Conservation (phyloP, 2,329 filamentous ascomycete species). For the Aspergillus hortae region DNA sequence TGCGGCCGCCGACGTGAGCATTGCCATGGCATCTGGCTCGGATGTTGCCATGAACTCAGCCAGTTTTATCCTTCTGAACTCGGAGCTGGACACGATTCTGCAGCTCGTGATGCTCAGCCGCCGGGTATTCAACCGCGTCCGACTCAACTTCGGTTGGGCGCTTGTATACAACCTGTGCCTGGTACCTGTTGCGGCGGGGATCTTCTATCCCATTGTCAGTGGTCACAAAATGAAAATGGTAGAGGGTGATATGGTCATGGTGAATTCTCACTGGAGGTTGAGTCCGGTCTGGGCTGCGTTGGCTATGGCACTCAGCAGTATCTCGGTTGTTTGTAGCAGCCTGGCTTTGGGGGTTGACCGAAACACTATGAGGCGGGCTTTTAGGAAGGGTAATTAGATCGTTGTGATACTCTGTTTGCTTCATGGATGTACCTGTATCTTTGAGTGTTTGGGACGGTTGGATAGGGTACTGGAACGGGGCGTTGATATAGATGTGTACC, state of each 20-base stretch:
- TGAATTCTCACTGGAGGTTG: slow-evolving; percentile 42
- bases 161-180: slow-evolving; percentile 75
- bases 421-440: too few relatives aligned
- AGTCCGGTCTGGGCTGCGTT: slow-evolving; percentile 72
- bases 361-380: slow-evolving; percentile 17
- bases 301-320: slow-evolving; percentile 89
- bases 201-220: slow-evolving; percentile 61
- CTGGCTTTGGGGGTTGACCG: slow-evolving; percentile 60
- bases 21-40: slow-evolving; percentile 75
- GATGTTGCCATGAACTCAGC: slow-evolving; percentile 81
- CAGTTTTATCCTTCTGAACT: slow-evolving; percentile 75
- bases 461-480: neutral
- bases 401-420: neutral
- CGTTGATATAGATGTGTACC: neutral
- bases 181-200: slow-evolving; percentile 77
- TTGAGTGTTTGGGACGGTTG: neutral
- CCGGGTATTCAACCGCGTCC: slow-evolving; percentile 72
- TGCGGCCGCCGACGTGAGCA: slow-evolving; percentile 75
- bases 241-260: slow-evolving; percentile 30
- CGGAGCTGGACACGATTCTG: slow-evolving; percentile 65
- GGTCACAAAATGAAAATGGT: slow-evolving; percentile 33
- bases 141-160: slow-evolving; percentile 84
- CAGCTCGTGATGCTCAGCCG: slow-evolving; percentile 69
- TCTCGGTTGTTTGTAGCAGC: slow-evolving; percentile 83
- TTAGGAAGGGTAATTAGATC: slow-evolving; percentile 4